Evolutionary conservation across 345 rosid species (phyloP), one percentile per base, ranked within the genome.

Genomic region (Camelina sativa): DNA sequence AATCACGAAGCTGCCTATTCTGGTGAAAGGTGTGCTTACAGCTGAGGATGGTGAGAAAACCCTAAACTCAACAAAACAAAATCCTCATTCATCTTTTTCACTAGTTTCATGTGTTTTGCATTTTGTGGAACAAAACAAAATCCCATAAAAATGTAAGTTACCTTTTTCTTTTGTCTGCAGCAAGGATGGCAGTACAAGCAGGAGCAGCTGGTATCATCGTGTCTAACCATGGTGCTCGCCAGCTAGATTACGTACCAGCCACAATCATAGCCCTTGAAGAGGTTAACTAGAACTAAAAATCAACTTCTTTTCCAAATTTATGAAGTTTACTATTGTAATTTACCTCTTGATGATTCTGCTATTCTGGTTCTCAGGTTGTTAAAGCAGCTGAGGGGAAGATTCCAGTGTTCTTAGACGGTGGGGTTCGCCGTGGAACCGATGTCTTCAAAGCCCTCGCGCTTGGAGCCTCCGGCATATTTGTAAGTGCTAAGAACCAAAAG

Each of bases 401-500:
- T 55, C 96, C 96, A 2, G 96, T 92, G 46, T 88, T 89, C 80
- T 80, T 92, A 23, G 93, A 89, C 73, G 97, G 97, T 12, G 97
- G 97, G 40, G 96, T 89, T 71, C 86, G 91, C 30, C 93, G 93
- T 10, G 96, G 97, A 58, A 92, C 97, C 0, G 96, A 92, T 80
- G 93, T 90, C 41, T 88, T 92, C 79, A 92, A 90, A 80, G 93
- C 96, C 22, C 73, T 92, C 11, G 97, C 96, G 11, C 82, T 92
- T 19, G 97, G 97, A 67, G 96, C 97, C 50, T 80, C 94, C 41
- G 97, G 96, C 69, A 80, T 90, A 76, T 92, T 92, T 76, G 94
- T 88, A 84, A 85, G 97, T 80, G 11, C 44, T 7, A 32, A 1
- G 28, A 6, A 11, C 22, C 8, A 44, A 44, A 44, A 44, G 50